Percentiles rank a stretch among this genome's conserved stretches.
Conservation (phyloP, 192 early-diverging fungal genomes). For the Coemansia sp. region DNA sequence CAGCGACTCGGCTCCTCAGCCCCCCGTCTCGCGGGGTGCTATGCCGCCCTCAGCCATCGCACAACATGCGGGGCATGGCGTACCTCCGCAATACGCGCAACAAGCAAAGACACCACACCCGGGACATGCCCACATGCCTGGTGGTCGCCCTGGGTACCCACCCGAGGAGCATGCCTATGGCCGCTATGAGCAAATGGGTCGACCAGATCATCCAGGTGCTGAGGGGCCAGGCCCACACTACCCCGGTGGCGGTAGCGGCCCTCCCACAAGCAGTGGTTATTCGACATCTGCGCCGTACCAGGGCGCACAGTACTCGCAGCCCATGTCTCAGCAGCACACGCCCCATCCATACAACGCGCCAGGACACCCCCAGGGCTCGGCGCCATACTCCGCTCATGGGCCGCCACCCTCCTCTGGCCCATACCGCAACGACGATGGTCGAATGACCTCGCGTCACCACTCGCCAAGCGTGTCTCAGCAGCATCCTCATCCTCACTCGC, state of each 20-base stretch:
- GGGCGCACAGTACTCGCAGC: slow-evolving; percentile 31
- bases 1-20: slow-evolving; percentile 19
- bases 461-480: slow-evolving; percentile 43
- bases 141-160: slow-evolving; percentile 33
- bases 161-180: slow-evolving; percentile 34
- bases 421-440: slow-evolving; percentile 28
- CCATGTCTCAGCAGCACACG: slow-evolving; percentile 29
- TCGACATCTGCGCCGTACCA: slow-evolving; percentile 13
- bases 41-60: slow-evolving; percentile 18
- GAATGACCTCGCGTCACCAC: slow-evolving; percentile 32
- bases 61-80: slow-evolving; percentile 6
- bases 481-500: slow-evolving; percentile 15
- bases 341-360: slow-evolving; percentile 27
- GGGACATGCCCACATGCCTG: slow-evolving; percentile 15
- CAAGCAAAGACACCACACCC: slow-evolving; percentile 17
- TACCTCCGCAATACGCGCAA: slow-evolving; percentile 17
- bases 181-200: slow-evolving; percentile 28
- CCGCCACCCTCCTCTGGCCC: slow-evolving; percentile 29
- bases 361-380: slow-evolving; percentile 23
- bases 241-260: slow-evolving; percentile 15
- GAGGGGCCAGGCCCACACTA: slow-evolving; percentile 23
- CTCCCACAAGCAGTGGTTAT: slow-evolving; percentile 20
- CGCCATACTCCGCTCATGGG: slow-evolving; percentile 18
- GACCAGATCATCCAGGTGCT: slow-evolving; percentile 28
- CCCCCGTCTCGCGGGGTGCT: slow-evolving; percentile 7